phyloP scores from a whole-genome alignment of 352 stramenopile species.

The Salisapilia sapeloensis region DNA sequence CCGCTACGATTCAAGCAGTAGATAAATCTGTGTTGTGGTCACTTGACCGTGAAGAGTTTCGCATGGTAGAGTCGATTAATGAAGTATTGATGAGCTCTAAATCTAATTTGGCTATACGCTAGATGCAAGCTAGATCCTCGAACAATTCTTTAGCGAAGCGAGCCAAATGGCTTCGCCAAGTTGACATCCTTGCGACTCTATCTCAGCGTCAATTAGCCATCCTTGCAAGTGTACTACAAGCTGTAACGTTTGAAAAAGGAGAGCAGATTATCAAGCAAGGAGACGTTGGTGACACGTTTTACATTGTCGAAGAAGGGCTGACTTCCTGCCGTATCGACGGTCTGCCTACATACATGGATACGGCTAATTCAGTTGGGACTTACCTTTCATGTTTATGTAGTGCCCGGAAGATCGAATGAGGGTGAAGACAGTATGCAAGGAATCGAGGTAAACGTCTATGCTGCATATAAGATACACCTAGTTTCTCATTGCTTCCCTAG shows the following conservation, averaged over 20 bases:
- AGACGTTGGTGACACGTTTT: constrained; percentile 64
- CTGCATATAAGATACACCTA: too few species aligned
- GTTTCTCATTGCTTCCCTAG: constrained; percentile 4
- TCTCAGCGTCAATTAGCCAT: constrained; percentile 49
- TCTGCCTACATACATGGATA: constrained; percentile 1
- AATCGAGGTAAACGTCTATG: too few species aligned
- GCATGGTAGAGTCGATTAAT: constrained; percentile 13
- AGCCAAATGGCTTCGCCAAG: constrained; percentile 49
- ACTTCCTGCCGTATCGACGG: constrained; percentile 46
- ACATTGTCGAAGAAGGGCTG: constrained; percentile 58
- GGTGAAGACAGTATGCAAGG: too few species aligned
- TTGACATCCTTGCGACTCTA: constrained; percentile 49
- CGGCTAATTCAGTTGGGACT: too few species aligned
- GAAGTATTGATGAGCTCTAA: background rate
- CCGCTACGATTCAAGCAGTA: constrained; percentile 82
- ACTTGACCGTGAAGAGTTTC: constrained; percentile 80
- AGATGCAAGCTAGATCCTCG: constrained; percentile 56
- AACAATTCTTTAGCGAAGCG: constrained; percentile 59
- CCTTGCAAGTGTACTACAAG: constrained; percentile 38
- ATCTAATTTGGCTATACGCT: background rate
- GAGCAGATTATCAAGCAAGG: constrained; percentile 75
- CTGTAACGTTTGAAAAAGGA: constrained; percentile 38
- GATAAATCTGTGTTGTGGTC: constrained; percentile 81
- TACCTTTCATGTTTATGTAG: too few species aligned
- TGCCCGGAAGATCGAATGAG: too few species aligned